phyloP scores from a whole-genome alignment of 345 rosid species.

The Barbarea vulgaris region DNA sequence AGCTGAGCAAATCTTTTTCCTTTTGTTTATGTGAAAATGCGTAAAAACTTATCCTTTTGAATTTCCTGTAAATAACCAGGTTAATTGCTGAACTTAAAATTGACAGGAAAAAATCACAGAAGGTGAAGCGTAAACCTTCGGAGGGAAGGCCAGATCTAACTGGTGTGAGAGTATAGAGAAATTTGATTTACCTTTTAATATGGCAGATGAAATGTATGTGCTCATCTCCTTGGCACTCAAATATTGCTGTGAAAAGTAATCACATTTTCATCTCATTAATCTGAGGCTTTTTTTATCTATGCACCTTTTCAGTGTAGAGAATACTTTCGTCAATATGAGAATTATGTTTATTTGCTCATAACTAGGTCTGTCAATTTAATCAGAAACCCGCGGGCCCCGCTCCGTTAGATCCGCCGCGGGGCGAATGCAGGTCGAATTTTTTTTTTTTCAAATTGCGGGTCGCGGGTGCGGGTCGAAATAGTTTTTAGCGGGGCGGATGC shows the following conservation, averaged over 20 bases:
- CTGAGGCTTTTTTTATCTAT: constrained; percentile 11
- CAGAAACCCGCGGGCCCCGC: too few species aligned
- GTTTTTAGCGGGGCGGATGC: too few species aligned
- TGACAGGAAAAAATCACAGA: constrained; percentile 81
- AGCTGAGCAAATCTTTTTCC: background rate
- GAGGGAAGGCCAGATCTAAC: constrained; percentile 87
- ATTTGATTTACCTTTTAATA: constrained; percentile 90
- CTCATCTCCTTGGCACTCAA: background rate
- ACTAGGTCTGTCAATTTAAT: too few species aligned
- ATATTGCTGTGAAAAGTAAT: constrained; percentile 6
- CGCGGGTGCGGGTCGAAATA: too few species aligned
- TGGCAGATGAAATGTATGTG: constrained; percentile 84
- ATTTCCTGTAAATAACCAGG: constrained; percentile 37
- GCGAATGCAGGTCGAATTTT: too few species aligned
- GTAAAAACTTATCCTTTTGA: background rate
- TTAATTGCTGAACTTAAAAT: constrained; percentile 61
- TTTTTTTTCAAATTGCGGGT: too few species aligned
- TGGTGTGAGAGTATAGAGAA: constrained; percentile 90
- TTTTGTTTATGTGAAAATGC: background rate
- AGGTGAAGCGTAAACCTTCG: constrained; percentile 63
- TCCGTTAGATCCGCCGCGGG: too few species aligned
- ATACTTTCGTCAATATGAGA: constrained; percentile 92
- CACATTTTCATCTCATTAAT: constrained; percentile 7
- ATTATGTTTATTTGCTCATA: too few species aligned
- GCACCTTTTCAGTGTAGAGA: constrained; percentile 80